Evolutionary conservation across 2,329 filamentous ascomycete genomes (phyloP), one percentile per base, ranked within the genome.

Genomic region (Paecilomyces variotii): DNA sequence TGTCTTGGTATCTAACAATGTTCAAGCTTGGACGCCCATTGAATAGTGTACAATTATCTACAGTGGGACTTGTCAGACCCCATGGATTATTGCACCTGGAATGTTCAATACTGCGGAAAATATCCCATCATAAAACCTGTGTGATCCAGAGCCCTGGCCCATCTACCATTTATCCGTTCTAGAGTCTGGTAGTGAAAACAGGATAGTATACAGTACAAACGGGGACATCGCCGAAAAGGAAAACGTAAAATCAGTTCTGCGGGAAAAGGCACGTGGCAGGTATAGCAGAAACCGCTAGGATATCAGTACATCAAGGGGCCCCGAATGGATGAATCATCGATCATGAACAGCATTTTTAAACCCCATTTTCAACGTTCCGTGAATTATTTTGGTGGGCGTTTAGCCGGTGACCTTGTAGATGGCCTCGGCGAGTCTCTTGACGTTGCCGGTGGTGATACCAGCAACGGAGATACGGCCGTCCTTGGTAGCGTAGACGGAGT

Each of bases 401-500:
- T 78, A 80, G 64, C 77, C 76, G 45, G 77, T 79, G 55, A 80
- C 74, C 70, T 80, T 80, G 76, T 74, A 78, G 70, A 80, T 80
- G 59, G 75, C 70, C 70, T 80, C 76, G 34, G 78, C 78, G 51
- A 80, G 75, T 62, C 78, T 74, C 71, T 77, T 74, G 63, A 80
- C 78, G 62, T 80, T 80, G 70, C 68, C 75, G 45, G 72, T 67
- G 61, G 78, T 80, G 70, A 80, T 80, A 63, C 78, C 78, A 57
- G 76, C 75, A 45, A 78, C 77, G 34, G 79, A 78, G 64, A 82
- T 79, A 68, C 80, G 76, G 59, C 80, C 80, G 65, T 81, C 79
- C 82, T 91, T 94, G 78, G 94, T 97, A 65, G 92, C 93, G 75
- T 99, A 99, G 69, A 99, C 93, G 61, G 91, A 96, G 84, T 94